These are phyloP conservation scores for Xerocomus minutiporus DNA, from an alignment of 1,284 basidiomycete genomes.

Conservation along the genomic window DNA sequence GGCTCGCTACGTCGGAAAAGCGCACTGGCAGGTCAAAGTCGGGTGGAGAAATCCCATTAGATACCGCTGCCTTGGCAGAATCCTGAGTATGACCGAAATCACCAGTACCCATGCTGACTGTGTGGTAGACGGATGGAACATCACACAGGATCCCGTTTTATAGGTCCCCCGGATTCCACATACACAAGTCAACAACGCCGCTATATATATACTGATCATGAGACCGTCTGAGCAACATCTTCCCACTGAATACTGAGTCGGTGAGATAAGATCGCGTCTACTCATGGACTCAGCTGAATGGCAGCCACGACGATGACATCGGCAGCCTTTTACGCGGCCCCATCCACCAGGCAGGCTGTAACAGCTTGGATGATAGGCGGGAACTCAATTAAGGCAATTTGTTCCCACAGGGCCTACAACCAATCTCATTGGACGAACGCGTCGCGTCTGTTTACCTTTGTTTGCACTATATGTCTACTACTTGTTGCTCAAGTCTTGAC, in stretches of 20 bases:
- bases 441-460: slow-evolving; percentile 29
- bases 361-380: no score
- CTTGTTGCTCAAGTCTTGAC: neutral
- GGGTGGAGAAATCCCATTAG: slow-evolving; percentile 32
- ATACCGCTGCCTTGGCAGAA: slow-evolving; percentile 21
- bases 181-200: neutral
- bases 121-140: neutral
- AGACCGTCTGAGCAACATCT: no score
- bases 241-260: no score
- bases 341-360: no score
- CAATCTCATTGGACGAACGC: slow-evolving; percentile 25
- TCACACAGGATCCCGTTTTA: neutral
- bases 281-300: no score
- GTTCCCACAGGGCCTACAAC: neutral
- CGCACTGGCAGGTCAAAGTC: slow-evolving; percentile 33
- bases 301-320: no score
- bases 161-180: neutral
- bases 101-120: neutral
- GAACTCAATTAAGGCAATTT: neutral
- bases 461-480: slow-evolving; percentile 16
- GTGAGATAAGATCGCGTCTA: no score
- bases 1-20: neutral
- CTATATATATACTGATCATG: no score
- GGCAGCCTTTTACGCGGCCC: no score
- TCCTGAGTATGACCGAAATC: slow-evolving; percentile 12